These are phyloP conservation scores for Protea cynaroides DNA, from an alignment of 164 flowering plant genomes.

Conservation along the genomic window DNA sequence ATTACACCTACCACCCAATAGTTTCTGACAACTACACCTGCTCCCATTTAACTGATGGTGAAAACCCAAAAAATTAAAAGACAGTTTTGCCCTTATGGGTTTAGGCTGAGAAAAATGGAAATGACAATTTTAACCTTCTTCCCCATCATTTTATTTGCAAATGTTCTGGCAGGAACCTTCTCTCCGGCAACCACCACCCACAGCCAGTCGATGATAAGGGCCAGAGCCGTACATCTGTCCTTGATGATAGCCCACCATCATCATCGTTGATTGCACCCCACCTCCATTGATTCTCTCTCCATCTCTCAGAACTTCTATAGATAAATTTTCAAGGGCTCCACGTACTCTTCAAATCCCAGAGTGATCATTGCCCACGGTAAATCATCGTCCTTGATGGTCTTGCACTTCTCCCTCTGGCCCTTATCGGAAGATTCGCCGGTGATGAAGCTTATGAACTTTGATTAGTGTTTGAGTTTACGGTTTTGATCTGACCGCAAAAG, in stretches of 20 bases:
- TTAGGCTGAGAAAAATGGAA: no score
- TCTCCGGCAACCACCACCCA: no score
- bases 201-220: constrained; percentile 20
- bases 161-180: no score
- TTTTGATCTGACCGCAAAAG: no score
- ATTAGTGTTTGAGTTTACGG: no score
- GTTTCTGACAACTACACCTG: no score
- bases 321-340: constrained; percentile 49
- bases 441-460: constrained; percentile 62
- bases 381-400: constrained; percentile 64
- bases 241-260: constrained; percentile 34
- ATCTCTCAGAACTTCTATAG: constrained; percentile 43
- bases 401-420: constrained; percentile 57
- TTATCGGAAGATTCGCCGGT: constrained; percentile 62
- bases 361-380: constrained; percentile 64
- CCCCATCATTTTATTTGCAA: no score
- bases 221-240: constrained; percentile 33
- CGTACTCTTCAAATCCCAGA: constrained; percentile 56
- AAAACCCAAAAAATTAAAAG: no score
- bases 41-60: no score
- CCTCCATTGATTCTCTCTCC: constrained; percentile 37
- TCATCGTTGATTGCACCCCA: constrained; percentile 14
- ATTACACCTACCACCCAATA: no score
- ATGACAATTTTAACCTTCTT: no score
- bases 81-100: no score